phyloP scores from a whole-genome alignment of 1,284 basidiomycete species.

The Microbotryum lychnidis-dioicae region DNA sequence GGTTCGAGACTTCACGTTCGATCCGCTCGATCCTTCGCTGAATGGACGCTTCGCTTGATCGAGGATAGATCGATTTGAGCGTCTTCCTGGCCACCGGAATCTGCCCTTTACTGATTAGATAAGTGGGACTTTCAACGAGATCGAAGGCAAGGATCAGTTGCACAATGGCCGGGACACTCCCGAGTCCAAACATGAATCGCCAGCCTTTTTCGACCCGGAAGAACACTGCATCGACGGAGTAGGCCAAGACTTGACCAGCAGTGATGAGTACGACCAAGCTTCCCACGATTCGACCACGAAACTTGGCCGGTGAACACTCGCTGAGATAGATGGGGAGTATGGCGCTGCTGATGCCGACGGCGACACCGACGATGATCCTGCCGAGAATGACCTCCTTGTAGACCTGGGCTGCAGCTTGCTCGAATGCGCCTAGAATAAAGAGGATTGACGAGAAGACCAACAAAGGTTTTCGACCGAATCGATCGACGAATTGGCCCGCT shows the following conservation, averaged over 20 bases:
- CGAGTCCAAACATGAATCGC: conserved; percentile 42
- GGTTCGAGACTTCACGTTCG: conserved; percentile 46
- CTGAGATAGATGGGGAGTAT: conserved; percentile 42
- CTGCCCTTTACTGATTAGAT: conserved; percentile 53
- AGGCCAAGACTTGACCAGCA: conserved; percentile 39
- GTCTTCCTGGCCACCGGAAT: conserved; percentile 48
- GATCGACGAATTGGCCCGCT: conserved; percentile 34
- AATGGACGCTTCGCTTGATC: conserved; percentile 7
- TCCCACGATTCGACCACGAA: conserved; percentile 42
- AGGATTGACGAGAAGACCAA: conserved; percentile 35
- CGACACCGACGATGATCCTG: conserved; percentile 42
- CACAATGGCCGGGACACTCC: conserved; percentile 39
- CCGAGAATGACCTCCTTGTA: conserved; percentile 37
- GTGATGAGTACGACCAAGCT: conserved; percentile 36
- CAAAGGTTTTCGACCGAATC: conserved; percentile 41
- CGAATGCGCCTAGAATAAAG: conserved; percentile 35
- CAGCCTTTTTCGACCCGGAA: conserved; percentile 37
- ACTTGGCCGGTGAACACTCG: conserved; percentile 41
- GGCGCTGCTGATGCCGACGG: conserved; percentile 39
- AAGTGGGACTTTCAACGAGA: conserved; percentile 68
- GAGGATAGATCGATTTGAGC: conserved; percentile 54
- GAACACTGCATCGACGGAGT: conserved; percentile 35
- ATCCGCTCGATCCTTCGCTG: conserved; percentile 50
- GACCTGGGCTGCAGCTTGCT: conserved; percentile 36
- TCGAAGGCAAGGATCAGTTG: conserved; percentile 55